Evolutionary conservation across 805 yeast genomes (phyloP), one percentile per base, ranked within the genome.

Genomic region (Clavispora vitiphila): DNA sequence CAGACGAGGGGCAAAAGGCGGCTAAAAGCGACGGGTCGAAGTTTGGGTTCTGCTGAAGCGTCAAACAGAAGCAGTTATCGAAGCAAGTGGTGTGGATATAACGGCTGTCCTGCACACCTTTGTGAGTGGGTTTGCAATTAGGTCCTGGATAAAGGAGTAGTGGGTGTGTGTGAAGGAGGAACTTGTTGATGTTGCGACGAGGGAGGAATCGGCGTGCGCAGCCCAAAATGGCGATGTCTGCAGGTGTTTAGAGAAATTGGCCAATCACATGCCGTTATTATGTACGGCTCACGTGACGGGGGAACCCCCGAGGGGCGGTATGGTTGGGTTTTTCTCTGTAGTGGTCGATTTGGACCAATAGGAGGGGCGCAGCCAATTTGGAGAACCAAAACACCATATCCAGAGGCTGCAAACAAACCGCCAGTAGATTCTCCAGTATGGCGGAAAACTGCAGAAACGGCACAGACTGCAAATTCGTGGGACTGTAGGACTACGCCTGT

Each of bases 121-220:
- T 35, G 44, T 32, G 36, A 38, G 41, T 37, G 43, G 34, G 30
- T 48, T 36, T 24, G 24, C 19, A 43, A 29, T 41, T 43, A 49
- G 34, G 50, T 51, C 55, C 55, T 51, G 55, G 53, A 51, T 53
- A 51, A 44, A 51, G 45, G 49, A 49, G 55, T 41, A 49, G 55
- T 49, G 49, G 51, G 53, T 47, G 52, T 50, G 52, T 50, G 52
- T 46, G 54, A 42, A 49, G 44, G 50, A 46, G 53, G 50, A 46
- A 35, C 34, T 45, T 44, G 49, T 49, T 47, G 49, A 43, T 40
- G 47, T 41, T 34, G 49, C 41, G 43, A 36, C 48, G 42, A 15
- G 43, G 48, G 43, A 35, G 43, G 39, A 31, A 24, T 22, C 41
- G 49, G 45, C 53, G 54, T 50, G 54, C 53, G 41, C 41, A 12